These are phyloP conservation scores for Capillidium heterosporum DNA, from an alignment of 371 early-diverging fungal genomes.

Conservation along the genomic window DNA sequence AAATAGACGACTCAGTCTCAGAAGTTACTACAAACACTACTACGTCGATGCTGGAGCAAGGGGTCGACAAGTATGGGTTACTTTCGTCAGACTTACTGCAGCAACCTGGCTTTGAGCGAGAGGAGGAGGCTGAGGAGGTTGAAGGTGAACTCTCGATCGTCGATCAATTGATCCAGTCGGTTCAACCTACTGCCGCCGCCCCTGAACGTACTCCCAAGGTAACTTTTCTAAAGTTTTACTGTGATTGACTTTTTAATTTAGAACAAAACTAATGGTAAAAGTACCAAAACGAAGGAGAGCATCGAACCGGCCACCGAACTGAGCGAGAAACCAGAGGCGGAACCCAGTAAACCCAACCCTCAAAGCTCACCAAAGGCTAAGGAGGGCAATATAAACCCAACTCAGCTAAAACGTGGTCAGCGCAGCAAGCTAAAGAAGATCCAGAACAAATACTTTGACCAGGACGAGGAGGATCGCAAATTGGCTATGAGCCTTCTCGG, in stretches of 20 bases:
- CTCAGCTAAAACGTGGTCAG: conserved; percentile 49
- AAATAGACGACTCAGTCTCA: neutral
- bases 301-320: neutral
- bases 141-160: neutral
- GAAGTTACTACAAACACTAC: conserved; percentile 7
- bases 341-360: conserved; percentile 6
- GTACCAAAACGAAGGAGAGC: neutral
- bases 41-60: conserved; percentile 5
- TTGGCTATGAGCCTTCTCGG: conserved; percentile 65
- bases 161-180: neutral
- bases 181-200: neutral
- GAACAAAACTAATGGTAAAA: neutral
- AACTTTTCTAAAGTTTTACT: too few relatives aligned
- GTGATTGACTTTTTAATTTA: conserved; percentile 1
- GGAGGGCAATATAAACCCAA: neutral
- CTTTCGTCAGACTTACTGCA: neutral
- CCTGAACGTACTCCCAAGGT: too few relatives aligned
- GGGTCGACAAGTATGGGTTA: conserved; percentile 7
- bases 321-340: conserved; percentile 15
- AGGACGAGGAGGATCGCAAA: conserved; percentile 81
- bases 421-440: conserved; percentile 75
- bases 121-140: neutral
- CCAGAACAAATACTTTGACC: conserved; percentile 82
- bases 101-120: neutral
- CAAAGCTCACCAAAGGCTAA: neutral